Conservation (phyloP, 495 filamentous ascomycete species). For the Penicillium cataractarum region DNA sequence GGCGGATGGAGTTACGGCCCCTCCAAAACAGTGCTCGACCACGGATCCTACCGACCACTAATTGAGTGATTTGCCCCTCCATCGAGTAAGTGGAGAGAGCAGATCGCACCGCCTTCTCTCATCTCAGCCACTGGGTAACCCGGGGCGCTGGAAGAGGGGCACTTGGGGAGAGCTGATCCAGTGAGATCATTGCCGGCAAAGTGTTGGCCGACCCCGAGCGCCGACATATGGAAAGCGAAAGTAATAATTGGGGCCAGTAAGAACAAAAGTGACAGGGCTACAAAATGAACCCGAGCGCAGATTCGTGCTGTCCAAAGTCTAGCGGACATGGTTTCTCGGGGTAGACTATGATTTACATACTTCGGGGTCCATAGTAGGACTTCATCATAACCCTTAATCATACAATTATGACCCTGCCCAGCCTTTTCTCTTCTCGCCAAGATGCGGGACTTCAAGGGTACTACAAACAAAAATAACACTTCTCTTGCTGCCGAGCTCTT, state of each 20-base stretch:
- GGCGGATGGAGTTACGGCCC: constrained; percentile 13
- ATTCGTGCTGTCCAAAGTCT: background rate
- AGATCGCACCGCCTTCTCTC: constrained; percentile 17
- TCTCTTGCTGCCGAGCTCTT: background rate
- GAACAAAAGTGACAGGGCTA: background rate
- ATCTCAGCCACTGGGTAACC: constrained; percentile 6
- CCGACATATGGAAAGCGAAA: background rate
- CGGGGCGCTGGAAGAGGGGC: constrained; percentile 10
- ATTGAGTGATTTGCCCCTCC: constrained; percentile 5
- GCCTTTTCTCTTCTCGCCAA: background rate
- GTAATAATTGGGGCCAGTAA: background rate
- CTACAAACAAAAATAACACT: background rate
- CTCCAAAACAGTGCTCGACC: constrained; percentile 19
- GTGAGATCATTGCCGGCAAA: constrained; percentile 8
- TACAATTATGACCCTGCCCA: background rate
- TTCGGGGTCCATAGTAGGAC: background rate
- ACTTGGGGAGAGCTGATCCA: constrained; percentile 9
- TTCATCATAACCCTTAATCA: background rate
- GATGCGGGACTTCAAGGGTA: background rate
- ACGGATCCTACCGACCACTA: constrained; percentile 15
- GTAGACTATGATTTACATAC: background rate
- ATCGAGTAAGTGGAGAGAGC: constrained; percentile 10
- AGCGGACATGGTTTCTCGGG: background rate
- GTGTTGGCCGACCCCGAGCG: background rate
- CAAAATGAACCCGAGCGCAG: background rate